Evolutionary conservation across 2,329 filamentous ascomycete species (phyloP), one percentile per base, ranked within the genome.

Genomic region (Mollisia scopiformis): DNA sequence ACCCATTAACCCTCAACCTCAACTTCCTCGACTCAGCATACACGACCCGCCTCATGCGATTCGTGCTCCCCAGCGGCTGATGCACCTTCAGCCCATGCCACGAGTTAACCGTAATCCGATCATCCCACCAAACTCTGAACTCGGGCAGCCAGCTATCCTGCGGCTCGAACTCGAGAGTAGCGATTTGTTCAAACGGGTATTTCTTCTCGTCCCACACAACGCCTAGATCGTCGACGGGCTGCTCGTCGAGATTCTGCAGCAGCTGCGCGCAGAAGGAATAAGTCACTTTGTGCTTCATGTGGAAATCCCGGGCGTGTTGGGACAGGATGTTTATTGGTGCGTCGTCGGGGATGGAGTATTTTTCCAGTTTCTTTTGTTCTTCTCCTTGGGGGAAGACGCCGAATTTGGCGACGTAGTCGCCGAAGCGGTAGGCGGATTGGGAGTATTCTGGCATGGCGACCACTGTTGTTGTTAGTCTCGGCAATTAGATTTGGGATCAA

Each of bases 21-120:
- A 63, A 31, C 57, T 66, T 66, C 58, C 63, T 59, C 27, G 51
- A 59, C 58, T 66, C 63, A 2, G 63, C 63, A 60, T 66, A 66
- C 35, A 66, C 63, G 1, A 63, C 63, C 27, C 63, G 43, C 19
- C 63, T 61, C 63, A 66, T 58, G 0, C 63, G 27, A 51, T 66
- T 63, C 27, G 58, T 66, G 16, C 63, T 60, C 7, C 63, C 63
- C 8, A 65, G 52, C 21, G 63, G 63, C 53, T 61, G 61, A 35
- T 63, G 63, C 37, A 54, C 37, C 57, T 58, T 60, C 53, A 66
- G 16, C 5, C 63, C 63, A 51, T 66, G 61, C 63, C 63, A 63
- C 6, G 41, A 53, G 46, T 66, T 63, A 13, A 51, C 33, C 33
- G 63, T 66, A 55, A 66, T 66, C 31, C 61, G 39, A 56, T 66